Percentiles rank a stretch among this genome's conserved stretches.
Conservation (phyloP, 345 rosid genomes). For the Gossypium sturtianum region DNA sequence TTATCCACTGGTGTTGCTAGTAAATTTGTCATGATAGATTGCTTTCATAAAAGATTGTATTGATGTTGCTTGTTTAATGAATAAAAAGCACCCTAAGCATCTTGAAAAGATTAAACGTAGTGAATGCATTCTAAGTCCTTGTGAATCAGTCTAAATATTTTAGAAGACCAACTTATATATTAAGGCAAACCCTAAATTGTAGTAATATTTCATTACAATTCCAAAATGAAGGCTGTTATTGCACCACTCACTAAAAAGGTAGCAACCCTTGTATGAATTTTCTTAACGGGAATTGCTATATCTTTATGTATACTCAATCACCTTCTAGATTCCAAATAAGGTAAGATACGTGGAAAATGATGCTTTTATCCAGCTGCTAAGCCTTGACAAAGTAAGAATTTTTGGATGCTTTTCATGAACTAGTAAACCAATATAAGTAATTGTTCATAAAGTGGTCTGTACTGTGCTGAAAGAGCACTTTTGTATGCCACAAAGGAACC, state of each 20-base stretch:
- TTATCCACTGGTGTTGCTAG: not conserved
- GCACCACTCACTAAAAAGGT: too few species aligned
- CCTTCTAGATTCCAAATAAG: not conserved
- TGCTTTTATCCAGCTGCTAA: not conserved
- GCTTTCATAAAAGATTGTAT: too few species aligned
- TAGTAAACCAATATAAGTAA: not conserved
- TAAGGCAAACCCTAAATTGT: too few species aligned
- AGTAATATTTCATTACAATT: too few species aligned
- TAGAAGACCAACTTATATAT: too few species aligned
- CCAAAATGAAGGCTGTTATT: not conserved
- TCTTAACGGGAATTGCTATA: not conserved
- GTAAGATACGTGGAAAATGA: not conserved
- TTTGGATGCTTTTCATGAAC: not conserved
- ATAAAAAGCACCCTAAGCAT: not conserved
- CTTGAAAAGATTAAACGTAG: not conserved
- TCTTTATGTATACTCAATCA: not conserved
- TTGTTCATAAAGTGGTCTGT: not conserved
- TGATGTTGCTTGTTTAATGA: too few species aligned
- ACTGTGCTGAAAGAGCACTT: not conserved
- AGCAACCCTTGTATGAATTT: not conserved
- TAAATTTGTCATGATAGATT: too few species aligned
- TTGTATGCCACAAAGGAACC: not conserved
- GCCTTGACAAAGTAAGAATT: not conserved
- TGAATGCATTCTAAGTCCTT: not conserved
- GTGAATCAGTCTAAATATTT: too few species aligned